Evolutionary conservation across 129 eudicot genomes (phyloP).

Genomic region (Erigeron canadensis): DNA sequence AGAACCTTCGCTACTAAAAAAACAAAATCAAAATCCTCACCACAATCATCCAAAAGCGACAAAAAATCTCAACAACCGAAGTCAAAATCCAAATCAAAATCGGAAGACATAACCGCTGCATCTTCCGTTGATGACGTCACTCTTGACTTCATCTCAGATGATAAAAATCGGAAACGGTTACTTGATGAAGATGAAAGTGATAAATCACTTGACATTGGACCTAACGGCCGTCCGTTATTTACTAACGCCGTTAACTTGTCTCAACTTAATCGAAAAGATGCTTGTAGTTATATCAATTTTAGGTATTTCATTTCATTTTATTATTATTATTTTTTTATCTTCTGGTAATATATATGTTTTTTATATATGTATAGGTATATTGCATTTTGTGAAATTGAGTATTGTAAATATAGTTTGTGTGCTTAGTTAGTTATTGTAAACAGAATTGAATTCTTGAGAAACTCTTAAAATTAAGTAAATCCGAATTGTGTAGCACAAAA

Average conservation of each 20-base stretch:
- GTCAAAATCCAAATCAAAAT: slow-evolving; percentile 24
- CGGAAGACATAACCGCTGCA: slow-evolving; percentile 29
- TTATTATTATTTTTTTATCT: too few species aligned
- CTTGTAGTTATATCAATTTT: slow-evolving; percentile 61
- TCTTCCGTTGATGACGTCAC: slow-evolving; percentile 32
- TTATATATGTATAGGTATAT: too few species aligned
- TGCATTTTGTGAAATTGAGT: too few species aligned
- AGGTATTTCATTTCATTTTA: slow-evolving; percentile 34
- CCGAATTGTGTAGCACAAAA: too few species aligned
- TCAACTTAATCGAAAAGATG: slow-evolving; percentile 46
- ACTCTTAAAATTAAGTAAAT: too few species aligned
- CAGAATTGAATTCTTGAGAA: too few species aligned
- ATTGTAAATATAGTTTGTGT: too few species aligned
- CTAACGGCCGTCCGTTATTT: slow-evolving; percentile 67
- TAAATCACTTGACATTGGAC: slow-evolving; percentile 74
- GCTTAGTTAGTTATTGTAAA: too few species aligned
- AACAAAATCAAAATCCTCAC: slow-evolving; percentile 12
- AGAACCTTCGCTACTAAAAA: slow-evolving; percentile 48
- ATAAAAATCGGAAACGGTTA: slow-evolving; percentile 39
- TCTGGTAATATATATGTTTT: too few species aligned
- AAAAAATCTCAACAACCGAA: slow-evolving; percentile 22
- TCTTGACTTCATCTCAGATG: slow-evolving; percentile 33
- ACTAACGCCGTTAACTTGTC: slow-evolving; percentile 49
- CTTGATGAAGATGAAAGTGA: slow-evolving; percentile 66
- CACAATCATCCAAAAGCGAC: slow-evolving; percentile 3